Evolutionary conservation across 352 stramenopile genomes (phyloP).

Genomic region (Globisporangium nunn): DNA sequence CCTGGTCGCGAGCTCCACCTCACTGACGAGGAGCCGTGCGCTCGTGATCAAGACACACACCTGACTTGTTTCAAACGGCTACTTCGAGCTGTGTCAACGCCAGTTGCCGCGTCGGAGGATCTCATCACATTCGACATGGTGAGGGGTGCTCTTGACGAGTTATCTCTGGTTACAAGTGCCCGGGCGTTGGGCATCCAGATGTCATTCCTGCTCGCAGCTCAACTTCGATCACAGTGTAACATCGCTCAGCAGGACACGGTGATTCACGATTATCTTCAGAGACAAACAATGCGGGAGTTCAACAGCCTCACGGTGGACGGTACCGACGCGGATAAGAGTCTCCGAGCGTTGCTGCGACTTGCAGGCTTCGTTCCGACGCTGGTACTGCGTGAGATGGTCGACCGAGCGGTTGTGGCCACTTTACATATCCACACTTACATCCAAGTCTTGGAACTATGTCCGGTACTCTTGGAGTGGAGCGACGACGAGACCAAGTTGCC

Average conservation of each 20-base stretch:
- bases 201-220: constrained; percentile 24
- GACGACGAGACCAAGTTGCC: not conserved
- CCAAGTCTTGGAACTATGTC: constrained; percentile 16
- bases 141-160: constrained; percentile 16
- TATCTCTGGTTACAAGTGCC: constrained; percentile 11
- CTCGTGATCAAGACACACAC: not conserved
- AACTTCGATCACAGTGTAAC: constrained; percentile 13
- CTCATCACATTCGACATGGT: constrained; percentile 9
- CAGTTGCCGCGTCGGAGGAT: not conserved
- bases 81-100: not conserved
- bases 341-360: constrained; percentile 15
- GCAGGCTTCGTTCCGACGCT: constrained; percentile 23
- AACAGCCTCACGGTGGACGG: constrained; percentile 28
- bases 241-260: constrained; percentile 10
- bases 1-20: not conserved
- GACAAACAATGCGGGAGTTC: constrained; percentile 17
- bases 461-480: constrained; percentile 27
- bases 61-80: constrained; percentile 1
- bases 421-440: constrained; percentile 21
- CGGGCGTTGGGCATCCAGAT: constrained; percentile 19
- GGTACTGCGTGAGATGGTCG: constrained; percentile 21
- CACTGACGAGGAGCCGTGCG: not conserved
- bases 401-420: constrained; percentile 10
- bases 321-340: constrained; percentile 6
- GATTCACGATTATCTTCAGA: constrained; percentile 11